phyloP scores from a whole-genome alignment of 1,139 yeast species.

The Entelexis paramagnoliae region DNA sequence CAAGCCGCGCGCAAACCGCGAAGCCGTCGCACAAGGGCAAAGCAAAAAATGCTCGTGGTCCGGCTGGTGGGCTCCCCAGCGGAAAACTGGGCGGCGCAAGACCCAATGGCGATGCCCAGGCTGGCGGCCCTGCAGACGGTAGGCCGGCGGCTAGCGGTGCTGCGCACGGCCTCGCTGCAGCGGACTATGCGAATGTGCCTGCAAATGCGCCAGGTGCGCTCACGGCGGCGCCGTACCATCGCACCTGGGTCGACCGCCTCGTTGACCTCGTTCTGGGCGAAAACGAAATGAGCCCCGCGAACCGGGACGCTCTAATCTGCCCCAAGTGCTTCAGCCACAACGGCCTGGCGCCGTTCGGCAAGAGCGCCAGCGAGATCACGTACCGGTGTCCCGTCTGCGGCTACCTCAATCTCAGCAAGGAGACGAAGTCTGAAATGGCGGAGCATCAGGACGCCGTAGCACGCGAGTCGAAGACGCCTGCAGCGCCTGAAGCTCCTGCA shows the following conservation, averaged over 20 bases:
- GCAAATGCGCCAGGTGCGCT: not conserved
- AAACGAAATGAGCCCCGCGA: constrained; percentile 53
- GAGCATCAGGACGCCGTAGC: not conserved
- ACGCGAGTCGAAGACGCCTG: too few relatives aligned
- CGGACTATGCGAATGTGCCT: not conserved
- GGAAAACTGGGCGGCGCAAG: too few relatives aligned
- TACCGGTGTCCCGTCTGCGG: constrained; percentile 74
- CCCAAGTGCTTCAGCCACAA: constrained; percentile 55
- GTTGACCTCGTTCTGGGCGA: constrained; percentile 56
- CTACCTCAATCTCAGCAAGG: constrained; percentile 37
- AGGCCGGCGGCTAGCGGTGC: too few relatives aligned
- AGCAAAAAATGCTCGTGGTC: not conserved
- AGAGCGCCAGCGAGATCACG: constrained; percentile 43
- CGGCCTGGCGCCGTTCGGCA: constrained; percentile 73
- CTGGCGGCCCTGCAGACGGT: not conserved
- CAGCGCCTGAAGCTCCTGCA: too few relatives aligned
- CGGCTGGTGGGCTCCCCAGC: too few relatives aligned
- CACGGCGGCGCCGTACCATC: constrained; percentile 3
- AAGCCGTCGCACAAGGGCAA: too few relatives aligned
- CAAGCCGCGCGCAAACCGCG: not conserved
- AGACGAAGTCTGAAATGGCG: not conserved
- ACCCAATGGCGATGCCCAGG: too few relatives aligned
- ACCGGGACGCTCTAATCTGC: constrained; percentile 68
- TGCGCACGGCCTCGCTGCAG: too few relatives aligned
- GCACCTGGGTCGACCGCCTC: constrained; percentile 36